These are phyloP conservation scores for Diutina siamensis DNA, from an alignment of 1,139 yeast genomes.

Conservation along the genomic window DNA sequence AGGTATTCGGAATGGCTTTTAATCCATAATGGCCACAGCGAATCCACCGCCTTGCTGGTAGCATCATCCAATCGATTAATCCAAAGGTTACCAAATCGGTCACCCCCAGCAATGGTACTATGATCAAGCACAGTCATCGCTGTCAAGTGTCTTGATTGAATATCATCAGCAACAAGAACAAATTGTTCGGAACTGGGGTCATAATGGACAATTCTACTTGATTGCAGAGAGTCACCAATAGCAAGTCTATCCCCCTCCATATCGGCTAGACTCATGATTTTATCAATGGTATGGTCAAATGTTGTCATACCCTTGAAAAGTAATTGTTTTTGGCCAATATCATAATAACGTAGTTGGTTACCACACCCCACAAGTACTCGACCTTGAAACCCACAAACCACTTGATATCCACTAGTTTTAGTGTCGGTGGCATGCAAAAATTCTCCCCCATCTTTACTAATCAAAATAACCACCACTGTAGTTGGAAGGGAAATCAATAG, in stretches of 20 bases:
- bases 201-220: conserved; percentile 48
- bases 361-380: conserved; percentile 50
- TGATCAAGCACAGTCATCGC: conserved; percentile 51
- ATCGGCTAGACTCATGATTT: conserved; percentile 39
- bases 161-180: conserved; percentile 60
- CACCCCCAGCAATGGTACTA: conserved; percentile 77
- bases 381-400: conserved; percentile 49
- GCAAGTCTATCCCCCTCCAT: conserved; percentile 47
- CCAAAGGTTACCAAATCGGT: conserved; percentile 74
- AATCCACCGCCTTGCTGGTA: conserved; percentile 32
- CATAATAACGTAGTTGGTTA: conserved; percentile 48
- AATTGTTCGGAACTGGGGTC: conserved; percentile 42
- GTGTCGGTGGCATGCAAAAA: not conserved
- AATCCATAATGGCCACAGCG: conserved; percentile 3
- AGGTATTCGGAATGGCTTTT: conserved; percentile 24
- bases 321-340: conserved; percentile 69
- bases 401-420: not conserved
- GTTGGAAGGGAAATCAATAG: not conserved
- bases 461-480: not conserved
- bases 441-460: not conserved
- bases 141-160: conserved; percentile 56
- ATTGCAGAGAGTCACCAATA: conserved; percentile 55
- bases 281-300: not conserved
- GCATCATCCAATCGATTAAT: conserved; percentile 47
- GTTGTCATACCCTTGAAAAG: conserved; percentile 45